These are phyloP conservation scores for Calonectria hongkongensis DNA, from an alignment of 2,329 filamentous ascomycete genomes.

Conservation along the genomic window DNA sequence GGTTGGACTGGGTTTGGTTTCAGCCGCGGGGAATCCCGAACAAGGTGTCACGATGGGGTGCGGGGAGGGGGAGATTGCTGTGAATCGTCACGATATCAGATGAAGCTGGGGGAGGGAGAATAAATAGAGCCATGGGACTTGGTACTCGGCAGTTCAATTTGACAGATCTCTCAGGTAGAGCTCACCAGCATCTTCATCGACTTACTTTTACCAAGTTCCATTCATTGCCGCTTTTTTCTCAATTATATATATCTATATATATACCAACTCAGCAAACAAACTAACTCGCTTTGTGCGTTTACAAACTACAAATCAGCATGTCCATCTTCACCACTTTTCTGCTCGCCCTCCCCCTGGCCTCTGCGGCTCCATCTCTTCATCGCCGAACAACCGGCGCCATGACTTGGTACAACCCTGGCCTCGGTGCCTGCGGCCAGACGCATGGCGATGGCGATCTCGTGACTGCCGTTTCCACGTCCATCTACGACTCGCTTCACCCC, in stretches of 20 bases:
- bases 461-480: constrained; percentile 78
- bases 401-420: constrained; percentile 76
- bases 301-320: constrained; percentile 42
- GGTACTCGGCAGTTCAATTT: not conserved
- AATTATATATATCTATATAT: not conserved
- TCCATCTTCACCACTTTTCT: constrained; percentile 43
- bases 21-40: constrained; percentile 11
- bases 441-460: constrained; percentile 74
- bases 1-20: not conserved
- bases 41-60: not conserved
- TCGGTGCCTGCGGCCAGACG: constrained; percentile 81
- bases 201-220: not conserved
- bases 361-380: constrained; percentile 40
- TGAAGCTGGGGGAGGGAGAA: constrained; percentile 7
- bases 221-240: not conserved
- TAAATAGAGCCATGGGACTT: constrained; percentile 13
- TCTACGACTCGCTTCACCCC: constrained; percentile 76
- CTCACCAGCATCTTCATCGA: not conserved
- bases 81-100: constrained; percentile 9
- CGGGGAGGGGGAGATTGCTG: constrained; percentile 4
- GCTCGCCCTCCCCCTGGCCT: constrained; percentile 46
- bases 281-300: too few species aligned
- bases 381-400: constrained; percentile 41
- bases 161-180: not conserved
- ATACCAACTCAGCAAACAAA: not conserved